phyloP scores from a whole-genome alignment of 1,284 basidiomycete species.

The Athelia sp. region DNA sequence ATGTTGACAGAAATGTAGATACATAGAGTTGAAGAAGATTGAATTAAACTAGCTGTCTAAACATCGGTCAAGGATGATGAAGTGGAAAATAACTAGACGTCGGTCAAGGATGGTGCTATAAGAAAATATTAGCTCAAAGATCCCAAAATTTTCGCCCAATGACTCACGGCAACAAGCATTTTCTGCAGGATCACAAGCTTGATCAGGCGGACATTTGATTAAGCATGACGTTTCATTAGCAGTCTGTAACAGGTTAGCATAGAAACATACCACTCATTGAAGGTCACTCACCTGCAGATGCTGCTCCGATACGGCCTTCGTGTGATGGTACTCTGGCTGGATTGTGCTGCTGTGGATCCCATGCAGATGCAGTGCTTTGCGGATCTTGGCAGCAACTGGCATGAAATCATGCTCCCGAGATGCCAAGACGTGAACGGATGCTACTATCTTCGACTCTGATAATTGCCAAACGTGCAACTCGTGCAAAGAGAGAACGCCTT shows the following conservation, averaged over 20 bases:
- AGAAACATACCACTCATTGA: background rate
- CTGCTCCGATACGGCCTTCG: slow-evolving; percentile 36
- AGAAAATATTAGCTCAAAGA: slow-evolving; percentile 3
- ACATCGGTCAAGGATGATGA: background rate
- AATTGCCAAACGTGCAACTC: slow-evolving; percentile 98
- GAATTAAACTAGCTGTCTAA: too few relatives aligned
- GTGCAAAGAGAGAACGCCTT: slow-evolving; percentile 90
- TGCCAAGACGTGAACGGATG: slow-evolving; percentile 92
- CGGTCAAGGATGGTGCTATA: slow-evolving; percentile 41
- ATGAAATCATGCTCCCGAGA: slow-evolving; percentile 84
- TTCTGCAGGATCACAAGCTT: slow-evolving; percentile 61
- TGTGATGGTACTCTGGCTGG: slow-evolving; percentile 70
- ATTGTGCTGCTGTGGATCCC: slow-evolving; percentile 95
- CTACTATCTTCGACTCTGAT: slow-evolving; percentile 85
- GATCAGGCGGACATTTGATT: slow-evolving; percentile 54
- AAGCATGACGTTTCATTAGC: slow-evolving; percentile 42
- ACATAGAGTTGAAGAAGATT: slow-evolving; percentile 7
- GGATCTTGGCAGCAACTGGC: slow-evolving; percentile 81
- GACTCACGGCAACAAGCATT: slow-evolving; percentile 80
- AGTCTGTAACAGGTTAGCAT: slow-evolving; percentile 20
- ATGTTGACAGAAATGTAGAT: slow-evolving; percentile 30
- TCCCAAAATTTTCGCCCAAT: slow-evolving; percentile 3
- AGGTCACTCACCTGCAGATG: slow-evolving; percentile 32
- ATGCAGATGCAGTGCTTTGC: slow-evolving; percentile 80
- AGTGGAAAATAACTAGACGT: slow-evolving; percentile 31